A percentile compares a stretch with the other conserved stretches of the same genome.
Evolutionary conservation across 1,284 basidiomycete genomes (phyloP).

Genomic region (Bjerkandera adusta): DNA sequence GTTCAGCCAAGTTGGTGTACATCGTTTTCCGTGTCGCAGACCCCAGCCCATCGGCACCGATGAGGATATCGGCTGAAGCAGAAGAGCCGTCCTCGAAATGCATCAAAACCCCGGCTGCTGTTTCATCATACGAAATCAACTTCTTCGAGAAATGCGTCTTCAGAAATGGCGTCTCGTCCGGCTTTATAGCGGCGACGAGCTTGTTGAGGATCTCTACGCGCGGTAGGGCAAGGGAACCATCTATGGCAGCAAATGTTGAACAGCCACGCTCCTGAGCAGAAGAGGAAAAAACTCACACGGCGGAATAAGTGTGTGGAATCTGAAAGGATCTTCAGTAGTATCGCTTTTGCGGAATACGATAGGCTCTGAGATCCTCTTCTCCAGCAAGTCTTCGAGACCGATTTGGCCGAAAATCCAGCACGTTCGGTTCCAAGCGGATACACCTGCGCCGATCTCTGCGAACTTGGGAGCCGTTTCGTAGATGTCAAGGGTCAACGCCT

Average conservation of each 20-base stretch:
- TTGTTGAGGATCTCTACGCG: background rate
- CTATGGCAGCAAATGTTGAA: too few relatives aligned
- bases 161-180: background rate
- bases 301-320: background rate
- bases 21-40: constrained; percentile 33
- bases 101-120: constrained; percentile 31
- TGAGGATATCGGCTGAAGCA: constrained; percentile 45
- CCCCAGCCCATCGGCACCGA: constrained; percentile 50
- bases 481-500: constrained; percentile 1
- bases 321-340: background rate
- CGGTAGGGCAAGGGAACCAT: background rate
- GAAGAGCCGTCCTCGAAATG: constrained; percentile 47
- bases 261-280: too few relatives aligned
- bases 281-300: background rate
- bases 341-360: constrained; percentile 7
- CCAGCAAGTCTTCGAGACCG: constrained; percentile 2
- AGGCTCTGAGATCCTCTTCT: background rate
- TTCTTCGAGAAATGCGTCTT: background rate
- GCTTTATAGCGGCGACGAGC: too few relatives aligned
- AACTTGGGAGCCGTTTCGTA: constrained; percentile 4
- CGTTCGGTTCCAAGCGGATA: constrained; percentile 1
- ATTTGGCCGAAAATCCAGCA: background rate
- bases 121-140: background rate
- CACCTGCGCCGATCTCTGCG: constrained; percentile 1
- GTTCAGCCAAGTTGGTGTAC: constrained; percentile 15